A percentile compares a stretch with the other conserved stretches of the same genome.
These are phyloP conservation scores for Backusella circina DNA, from an alignment of 192 early-diverging fungal species.

Conservation along the genomic window DNA sequence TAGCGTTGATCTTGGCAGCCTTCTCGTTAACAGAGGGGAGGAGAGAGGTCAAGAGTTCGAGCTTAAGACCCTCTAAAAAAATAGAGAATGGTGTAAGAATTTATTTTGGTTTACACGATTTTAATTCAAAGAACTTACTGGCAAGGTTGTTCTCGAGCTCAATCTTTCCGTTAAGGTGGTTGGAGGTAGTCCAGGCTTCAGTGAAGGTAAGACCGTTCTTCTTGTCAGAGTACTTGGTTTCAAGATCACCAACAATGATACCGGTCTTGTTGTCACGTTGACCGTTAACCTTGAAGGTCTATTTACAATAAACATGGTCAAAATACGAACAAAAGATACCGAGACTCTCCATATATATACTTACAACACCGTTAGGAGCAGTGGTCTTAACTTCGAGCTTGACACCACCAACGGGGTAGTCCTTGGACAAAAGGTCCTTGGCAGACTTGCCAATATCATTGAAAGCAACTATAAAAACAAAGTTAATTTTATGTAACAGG, in stretches of 20 bases:
- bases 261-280: slow-evolving; percentile 94
- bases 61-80: slow-evolving; percentile 82
- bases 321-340: background rate
- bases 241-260: slow-evolving; percentile 91
- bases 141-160: slow-evolving; percentile 94
- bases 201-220: slow-evolving; percentile 92
- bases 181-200: slow-evolving; percentile 95
- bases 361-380: slow-evolving; percentile 93
- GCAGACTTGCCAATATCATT: slow-evolving; percentile 93
- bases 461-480: slow-evolving; percentile 70
- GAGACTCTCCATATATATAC: slow-evolving; percentile 27
- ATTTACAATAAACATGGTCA: background rate
- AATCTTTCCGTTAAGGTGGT: slow-evolving; percentile 88
- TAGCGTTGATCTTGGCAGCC: slow-evolving; percentile 77
- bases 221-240: slow-evolving; percentile 98
- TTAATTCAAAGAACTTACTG: slow-evolving; percentile 27
- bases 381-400: slow-evolving; percentile 99
- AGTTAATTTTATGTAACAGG: background rate
- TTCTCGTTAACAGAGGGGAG: slow-evolving; percentile 83
- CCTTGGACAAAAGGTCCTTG: slow-evolving; percentile 96
- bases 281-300: slow-evolving; percentile 96
- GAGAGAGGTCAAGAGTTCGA: slow-evolving; percentile 82
- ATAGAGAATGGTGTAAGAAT: background rate
- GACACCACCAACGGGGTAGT: slow-evolving; percentile 89
- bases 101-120: background rate